phyloP scores from a whole-genome alignment of 768 basidiomycete species.

The Lentinula sp. region DNA sequence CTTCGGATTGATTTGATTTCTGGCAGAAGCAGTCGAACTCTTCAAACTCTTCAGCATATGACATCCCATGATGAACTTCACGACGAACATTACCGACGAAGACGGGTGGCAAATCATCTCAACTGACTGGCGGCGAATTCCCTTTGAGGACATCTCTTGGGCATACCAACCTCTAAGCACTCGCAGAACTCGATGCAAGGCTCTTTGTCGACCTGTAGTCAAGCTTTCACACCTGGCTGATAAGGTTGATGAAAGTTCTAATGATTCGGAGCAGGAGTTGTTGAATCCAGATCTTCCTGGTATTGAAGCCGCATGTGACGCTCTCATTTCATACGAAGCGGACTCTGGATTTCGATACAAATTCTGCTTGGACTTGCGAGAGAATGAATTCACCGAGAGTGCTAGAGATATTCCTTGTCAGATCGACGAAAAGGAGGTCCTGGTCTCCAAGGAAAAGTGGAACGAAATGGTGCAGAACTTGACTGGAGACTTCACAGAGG shows the following conservation, averaged over 20 bases:
- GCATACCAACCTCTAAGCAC: conserved; percentile 19
- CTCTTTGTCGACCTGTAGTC: conserved; percentile 11
- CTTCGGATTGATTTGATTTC: conserved; percentile 8
- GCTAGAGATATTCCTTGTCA: conserved; percentile 2
- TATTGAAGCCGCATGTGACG: conserved; percentile 29
- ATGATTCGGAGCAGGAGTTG: conserved; percentile 15
- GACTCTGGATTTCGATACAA: conserved; percentile 27
- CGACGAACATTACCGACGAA: conserved; percentile 21
- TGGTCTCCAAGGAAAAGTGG: conserved; percentile 33
- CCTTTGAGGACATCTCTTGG: conserved; percentile 34
- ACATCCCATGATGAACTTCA: conserved; percentile 2
- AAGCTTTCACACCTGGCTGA: conserved; percentile 7
- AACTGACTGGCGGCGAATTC: conserved; percentile 33
- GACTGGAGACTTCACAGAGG: conserved; percentile 20
- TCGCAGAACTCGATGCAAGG: conserved; percentile 27
- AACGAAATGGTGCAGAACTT: conserved; percentile 33
- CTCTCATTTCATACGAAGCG: conserved; percentile 31
- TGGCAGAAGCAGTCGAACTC: not conserved
- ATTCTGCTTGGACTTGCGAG: not conserved
- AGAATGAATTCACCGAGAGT: not conserved
- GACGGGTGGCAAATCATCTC: conserved; percentile 35
- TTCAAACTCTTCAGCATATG: not conserved
- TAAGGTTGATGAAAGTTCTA: conserved; percentile 6
- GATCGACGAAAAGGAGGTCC: conserved; percentile 28
- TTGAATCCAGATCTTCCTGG: conserved; percentile 36